phyloP scores from a whole-genome alignment of 257 asterid genomes.

The Solanum piurae region DNA sequence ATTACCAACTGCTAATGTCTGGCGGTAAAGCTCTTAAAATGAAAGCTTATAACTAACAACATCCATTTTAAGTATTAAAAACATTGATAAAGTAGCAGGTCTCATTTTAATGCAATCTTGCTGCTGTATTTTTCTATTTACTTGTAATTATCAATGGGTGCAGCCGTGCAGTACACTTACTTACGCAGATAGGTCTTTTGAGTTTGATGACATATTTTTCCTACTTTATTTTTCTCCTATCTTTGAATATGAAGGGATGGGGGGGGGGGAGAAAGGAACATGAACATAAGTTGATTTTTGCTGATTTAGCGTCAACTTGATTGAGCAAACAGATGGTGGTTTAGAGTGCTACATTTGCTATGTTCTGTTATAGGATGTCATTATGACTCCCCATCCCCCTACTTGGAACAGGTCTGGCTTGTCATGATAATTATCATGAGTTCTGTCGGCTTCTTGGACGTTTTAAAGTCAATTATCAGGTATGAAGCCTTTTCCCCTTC shows the following conservation, averaged over 20 bases:
- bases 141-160: background rate
- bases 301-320: background rate
- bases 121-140: background rate
- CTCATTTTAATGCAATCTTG: background rate
- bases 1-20: background rate
- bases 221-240: background rate
- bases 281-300: background rate
- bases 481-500: background rate
- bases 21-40: background rate
- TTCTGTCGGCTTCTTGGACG: conserved; percentile 99
- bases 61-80: background rate
- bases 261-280: background rate
- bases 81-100: background rate
- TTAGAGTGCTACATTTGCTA: background rate
- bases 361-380: background rate
- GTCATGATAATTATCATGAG: conserved; percentile 97
- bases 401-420: conserved; percentile 60
- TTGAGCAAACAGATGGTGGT: background rate
- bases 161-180: background rate
- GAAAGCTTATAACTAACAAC: background rate
- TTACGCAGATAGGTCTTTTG: background rate
- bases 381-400: background rate
- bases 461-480: conserved; percentile 95
- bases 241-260: background rate
- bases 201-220: background rate